Evolutionary conservation across 768 basidiomycete genomes (phyloP), one percentile per base, ranked within the genome.

Genomic region (Suillus subaureus): DNA sequence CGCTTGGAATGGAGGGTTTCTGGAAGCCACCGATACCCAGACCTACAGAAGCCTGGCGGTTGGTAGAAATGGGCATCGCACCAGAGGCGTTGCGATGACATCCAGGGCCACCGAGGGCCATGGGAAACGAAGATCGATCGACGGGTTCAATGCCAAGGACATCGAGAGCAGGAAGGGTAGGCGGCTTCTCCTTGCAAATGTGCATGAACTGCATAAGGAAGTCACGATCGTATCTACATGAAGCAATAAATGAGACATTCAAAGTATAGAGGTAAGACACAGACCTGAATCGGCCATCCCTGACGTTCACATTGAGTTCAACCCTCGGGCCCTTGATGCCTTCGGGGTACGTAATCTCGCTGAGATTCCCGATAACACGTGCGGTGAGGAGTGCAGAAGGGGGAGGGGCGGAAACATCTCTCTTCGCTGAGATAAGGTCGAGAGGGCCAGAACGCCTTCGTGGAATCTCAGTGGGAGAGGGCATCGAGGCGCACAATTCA

Each of bases 181-280:
- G 35, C 9, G 35, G 35, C 35, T 35, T 35, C 35, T 35, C 35
- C 35, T 35, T 35, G 8, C 35, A 35, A 66, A 97, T 79, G 33
- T 81, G 79, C 93, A 97, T 96, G 81, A 99, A 99, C 75, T 99
- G 97, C 66, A 99, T 79, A 37, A 99, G 85, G 88, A 99, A 99
- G n/a, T 96, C 94, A 42, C 96, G 94, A 75, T 98, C 95, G 75
- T 99, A 99, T 72, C 97, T 94, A 66, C 26, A 42, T 56, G 37
- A 64, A 31, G 21, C 52, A 49, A 51, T 47, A 33, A 3, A 57
- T 61, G 12, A 37, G 9, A 5, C 28, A 33, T 13, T 11, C 13
- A 2, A 42, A 47, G 28, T 15, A 13, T 23, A 35, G 23, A 52
- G 13, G 31, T 23, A 56, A 66, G 51, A 28, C 39, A 58, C 28